Percentiles rank a stretch among this genome's conserved stretches.
phyloP scores from a whole-genome alignment of 768 basidiomycete genomes.

The Suillus occidentalis region DNA sequence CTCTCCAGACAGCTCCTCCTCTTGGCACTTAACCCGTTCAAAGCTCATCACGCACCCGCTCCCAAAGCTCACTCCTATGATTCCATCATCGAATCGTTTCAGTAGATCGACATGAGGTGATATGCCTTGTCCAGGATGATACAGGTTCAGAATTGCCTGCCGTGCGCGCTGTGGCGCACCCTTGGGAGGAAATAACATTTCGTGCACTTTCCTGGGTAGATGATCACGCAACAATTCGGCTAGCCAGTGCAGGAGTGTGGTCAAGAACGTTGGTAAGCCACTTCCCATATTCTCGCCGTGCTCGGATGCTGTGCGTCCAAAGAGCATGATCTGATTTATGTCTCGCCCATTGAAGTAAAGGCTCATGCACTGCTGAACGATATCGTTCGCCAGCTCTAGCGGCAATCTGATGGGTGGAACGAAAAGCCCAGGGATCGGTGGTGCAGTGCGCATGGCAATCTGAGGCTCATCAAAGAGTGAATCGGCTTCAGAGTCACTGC shows the following conservation, averaged over 20 bases:
- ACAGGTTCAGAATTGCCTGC: slow-evolving; percentile 90
- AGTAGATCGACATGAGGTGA: slow-evolving; percentile 85
- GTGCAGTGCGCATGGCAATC: slow-evolving; percentile 37
- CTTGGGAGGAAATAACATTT: slow-evolving; percentile 58
- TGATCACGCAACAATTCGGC: slow-evolving; percentile 46
- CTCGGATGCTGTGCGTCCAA: slow-evolving; percentile 46
- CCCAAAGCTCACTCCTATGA: slow-evolving; percentile 82
- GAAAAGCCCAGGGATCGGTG: slow-evolving; percentile 66
- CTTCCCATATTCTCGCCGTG: slow-evolving; percentile 25
- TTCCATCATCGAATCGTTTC: slow-evolving; percentile 82
- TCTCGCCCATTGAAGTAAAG: slow-evolving; percentile 51
- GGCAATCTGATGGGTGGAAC: slow-evolving; percentile 54
- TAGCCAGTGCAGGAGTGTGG: slow-evolving; percentile 51
- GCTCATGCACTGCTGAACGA: slow-evolving; percentile 51
- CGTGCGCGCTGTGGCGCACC: slow-evolving; percentile 48
- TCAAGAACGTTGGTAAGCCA: slow-evolving; percentile 58
- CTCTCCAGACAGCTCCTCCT: slow-evolving; percentile 2
- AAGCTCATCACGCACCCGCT: slow-evolving; percentile 85
- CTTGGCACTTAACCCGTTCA: slow-evolving; percentile 27
- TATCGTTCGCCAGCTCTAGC: slow-evolving; percentile 47
- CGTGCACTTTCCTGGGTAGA: slow-evolving; percentile 50
- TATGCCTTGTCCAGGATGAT: slow-evolving; percentile 88
- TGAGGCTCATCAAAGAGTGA: slow-evolving; percentile 53
- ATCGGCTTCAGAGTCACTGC: slow-evolving; percentile 27
- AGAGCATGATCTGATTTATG: slow-evolving; percentile 87